Conservation (phyloP, 257 asterid genomes). For the Euphrasia confusa region DNA sequence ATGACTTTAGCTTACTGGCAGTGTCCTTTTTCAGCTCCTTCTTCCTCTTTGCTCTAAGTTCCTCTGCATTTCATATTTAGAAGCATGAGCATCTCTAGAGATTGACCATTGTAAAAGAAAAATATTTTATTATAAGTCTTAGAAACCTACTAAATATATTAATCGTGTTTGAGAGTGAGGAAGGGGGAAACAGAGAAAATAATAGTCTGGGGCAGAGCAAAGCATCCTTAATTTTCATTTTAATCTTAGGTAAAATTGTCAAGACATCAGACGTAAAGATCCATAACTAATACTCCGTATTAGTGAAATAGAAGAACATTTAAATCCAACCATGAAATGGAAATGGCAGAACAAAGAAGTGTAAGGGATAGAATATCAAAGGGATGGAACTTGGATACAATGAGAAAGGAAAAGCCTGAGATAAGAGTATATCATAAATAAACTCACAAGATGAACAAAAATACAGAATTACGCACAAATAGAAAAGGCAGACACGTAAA, state of each 20-base stretch:
- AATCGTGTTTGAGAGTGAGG: too few species aligned
- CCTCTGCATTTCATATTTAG: constrained; percentile 56
- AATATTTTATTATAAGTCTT: too few species aligned
- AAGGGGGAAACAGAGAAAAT: too few species aligned
- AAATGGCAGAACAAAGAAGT: not conserved
- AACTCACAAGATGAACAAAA: not conserved
- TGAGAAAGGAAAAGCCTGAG: not conserved
- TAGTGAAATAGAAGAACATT: not conserved
- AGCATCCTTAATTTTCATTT: too few species aligned
- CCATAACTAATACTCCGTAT: too few species aligned
- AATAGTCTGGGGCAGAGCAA: too few species aligned
- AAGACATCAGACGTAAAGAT: too few species aligned
- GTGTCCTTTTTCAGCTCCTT: constrained; percentile 88
- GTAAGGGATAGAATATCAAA: not conserved
- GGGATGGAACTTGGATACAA: not conserved
- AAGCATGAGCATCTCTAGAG: constrained; percentile 20
- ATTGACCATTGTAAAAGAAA: constrained; percentile 1
- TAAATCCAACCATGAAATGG: not conserved
- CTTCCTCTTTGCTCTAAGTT: constrained; percentile 84
- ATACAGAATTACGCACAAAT: not conserved
- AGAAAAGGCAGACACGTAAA: constrained; percentile 14
- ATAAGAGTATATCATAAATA: not conserved
- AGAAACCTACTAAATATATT: too few species aligned
- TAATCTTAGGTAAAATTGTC: too few species aligned
- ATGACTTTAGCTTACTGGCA: constrained; percentile 76